These are phyloP conservation scores for Arthrobotrys sphaeroides DNA, from an alignment of 2,329 filamentous ascomycete genomes.

Conservation along the genomic window DNA sequence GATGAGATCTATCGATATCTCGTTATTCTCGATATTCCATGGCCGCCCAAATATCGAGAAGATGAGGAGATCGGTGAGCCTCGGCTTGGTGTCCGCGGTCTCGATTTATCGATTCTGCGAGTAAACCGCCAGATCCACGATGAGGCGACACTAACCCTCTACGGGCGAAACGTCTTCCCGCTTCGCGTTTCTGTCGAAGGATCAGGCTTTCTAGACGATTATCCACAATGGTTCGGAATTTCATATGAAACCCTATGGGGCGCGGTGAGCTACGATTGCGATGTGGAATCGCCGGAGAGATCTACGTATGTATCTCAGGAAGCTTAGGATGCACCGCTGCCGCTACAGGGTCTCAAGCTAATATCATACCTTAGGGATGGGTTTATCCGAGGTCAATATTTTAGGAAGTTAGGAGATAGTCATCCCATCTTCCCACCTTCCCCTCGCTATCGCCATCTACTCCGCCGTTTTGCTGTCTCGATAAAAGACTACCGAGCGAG, in stretches of 20 bases:
- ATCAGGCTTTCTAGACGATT: not conserved
- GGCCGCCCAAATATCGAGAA: too few species aligned
- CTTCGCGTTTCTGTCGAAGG: not conserved
- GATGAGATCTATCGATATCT: not conserved
- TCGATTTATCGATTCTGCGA: not conserved
- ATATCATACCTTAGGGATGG: too few species aligned
- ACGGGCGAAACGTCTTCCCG: not conserved
- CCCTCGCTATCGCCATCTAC: not conserved
- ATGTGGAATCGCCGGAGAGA: too few species aligned
- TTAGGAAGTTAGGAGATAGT: not conserved
- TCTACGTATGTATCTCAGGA: too few species aligned
- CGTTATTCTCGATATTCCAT: not conserved
- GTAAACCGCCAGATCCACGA: slow-evolving; percentile 13
- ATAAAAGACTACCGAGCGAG: not conserved
- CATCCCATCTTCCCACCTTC: not conserved
- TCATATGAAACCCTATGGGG: not conserved
- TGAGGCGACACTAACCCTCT: not conserved
- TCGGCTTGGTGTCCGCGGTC: not conserved
- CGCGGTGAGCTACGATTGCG: not conserved
- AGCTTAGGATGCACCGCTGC: too few species aligned
- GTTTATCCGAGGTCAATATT: too few species aligned
- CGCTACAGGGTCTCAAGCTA: too few species aligned
- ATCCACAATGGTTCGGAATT: not conserved
- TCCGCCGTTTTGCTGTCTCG: not conserved
- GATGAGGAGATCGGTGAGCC: too few species aligned